Evolutionary conservation across 352 stramenopile genomes (phyloP).

Genomic region (Pelagophyceae sp.): DNA sequence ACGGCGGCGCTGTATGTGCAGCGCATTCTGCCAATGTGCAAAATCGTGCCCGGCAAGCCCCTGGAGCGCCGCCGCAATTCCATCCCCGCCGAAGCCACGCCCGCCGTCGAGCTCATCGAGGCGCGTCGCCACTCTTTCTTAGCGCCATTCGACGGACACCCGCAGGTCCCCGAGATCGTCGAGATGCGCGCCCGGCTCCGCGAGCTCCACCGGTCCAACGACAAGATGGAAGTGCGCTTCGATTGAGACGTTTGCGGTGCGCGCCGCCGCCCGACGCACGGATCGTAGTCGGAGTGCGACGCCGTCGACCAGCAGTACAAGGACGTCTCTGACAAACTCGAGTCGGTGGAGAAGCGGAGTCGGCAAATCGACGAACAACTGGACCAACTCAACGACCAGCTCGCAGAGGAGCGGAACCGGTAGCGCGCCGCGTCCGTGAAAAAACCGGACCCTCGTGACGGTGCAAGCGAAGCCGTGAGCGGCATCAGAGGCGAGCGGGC

Average conservation of each 20-base stretch:
- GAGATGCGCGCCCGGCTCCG: neutral
- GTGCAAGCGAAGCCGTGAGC: too few species aligned
- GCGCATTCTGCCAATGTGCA: constrained; percentile 5
- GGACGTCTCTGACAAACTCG: neutral
- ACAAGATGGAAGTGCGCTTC: too few species aligned
- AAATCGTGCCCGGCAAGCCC: neutral
- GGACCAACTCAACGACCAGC: neutral
- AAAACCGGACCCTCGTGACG: too few species aligned
- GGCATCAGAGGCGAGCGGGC: too few species aligned
- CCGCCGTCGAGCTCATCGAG: neutral
- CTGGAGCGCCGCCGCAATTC: neutral
- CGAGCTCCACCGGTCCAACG: neutral
- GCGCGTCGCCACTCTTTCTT: too few species aligned
- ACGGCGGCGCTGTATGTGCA: neutral
- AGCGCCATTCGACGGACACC: too few species aligned
- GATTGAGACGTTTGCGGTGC: too few species aligned
- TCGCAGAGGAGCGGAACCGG: constrained; percentile 13
- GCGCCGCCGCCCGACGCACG: too few species aligned
- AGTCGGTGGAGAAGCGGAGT: neutral
- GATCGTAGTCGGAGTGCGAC: too few species aligned
- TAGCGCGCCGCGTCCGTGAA: neutral
- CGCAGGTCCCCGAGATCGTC: constrained; percentile 13
- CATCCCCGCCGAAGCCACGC: neutral
- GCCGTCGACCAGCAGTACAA: neutral
- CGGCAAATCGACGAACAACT: constrained; percentile 5